phyloP scores from a whole-genome alignment of 371 early-diverging fungal species.

The Rhizopus microsporus region DNA sequence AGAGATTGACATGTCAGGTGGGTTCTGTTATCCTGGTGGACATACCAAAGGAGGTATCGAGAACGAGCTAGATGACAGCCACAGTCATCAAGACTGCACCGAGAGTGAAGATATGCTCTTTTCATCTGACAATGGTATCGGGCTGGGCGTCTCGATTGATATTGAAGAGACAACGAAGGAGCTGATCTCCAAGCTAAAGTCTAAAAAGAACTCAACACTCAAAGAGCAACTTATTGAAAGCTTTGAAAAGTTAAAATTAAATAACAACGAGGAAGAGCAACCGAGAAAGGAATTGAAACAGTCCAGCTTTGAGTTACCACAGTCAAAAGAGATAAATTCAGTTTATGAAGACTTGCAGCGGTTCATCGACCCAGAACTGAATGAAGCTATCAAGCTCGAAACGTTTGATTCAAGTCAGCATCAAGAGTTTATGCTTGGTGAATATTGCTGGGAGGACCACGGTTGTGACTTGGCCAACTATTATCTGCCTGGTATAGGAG shows the following conservation, averaged over 20 bases:
- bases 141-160: conserved; percentile 33
- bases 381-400: conserved; percentile 23
- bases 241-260: conserved; percentile 28
- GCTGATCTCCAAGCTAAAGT: conserved; percentile 37
- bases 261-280: conserved; percentile 6
- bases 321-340: conserved; percentile 17
- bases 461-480: conserved; percentile 65
- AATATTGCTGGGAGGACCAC: conserved; percentile 73
- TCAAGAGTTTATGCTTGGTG: conserved; percentile 57
- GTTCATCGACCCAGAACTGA: conserved; percentile 31
- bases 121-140: conserved; percentile 30
- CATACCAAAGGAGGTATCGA: conserved; percentile 30
- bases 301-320: conserved; percentile 9
- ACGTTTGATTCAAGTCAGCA: conserved; percentile 42
- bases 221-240: conserved; percentile 43
- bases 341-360: conserved; percentile 57
- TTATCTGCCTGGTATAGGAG: conserved; percentile 62
- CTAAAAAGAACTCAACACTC: conserved; percentile 29
- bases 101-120: conserved; percentile 5
- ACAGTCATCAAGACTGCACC: too few species aligned
- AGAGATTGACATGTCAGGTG: conserved; percentile 67
- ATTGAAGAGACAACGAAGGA: conserved; percentile 21
- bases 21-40: conserved; percentile 25
- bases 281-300: conserved; percentile 3
- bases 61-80: conserved; percentile 34